Percentiles rank a stretch among this genome's conserved stretches.
These are phyloP conservation scores for Pichia rugopelliculosa DNA, from an alignment of 805 yeast species.

Conservation along the genomic window DNA sequence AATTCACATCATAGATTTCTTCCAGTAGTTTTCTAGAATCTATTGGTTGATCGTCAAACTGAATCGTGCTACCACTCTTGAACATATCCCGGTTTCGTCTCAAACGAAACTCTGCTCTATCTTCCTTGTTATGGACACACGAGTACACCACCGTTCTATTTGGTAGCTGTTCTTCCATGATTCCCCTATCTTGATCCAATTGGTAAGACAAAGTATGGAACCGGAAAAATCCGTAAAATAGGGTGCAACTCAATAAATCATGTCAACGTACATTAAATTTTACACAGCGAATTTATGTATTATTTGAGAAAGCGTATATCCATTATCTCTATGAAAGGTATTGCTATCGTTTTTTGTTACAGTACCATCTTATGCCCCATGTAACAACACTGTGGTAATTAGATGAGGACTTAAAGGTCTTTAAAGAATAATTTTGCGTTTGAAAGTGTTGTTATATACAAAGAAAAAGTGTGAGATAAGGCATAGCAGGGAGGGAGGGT, in stretches of 20 bases:
- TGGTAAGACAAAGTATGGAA: background rate
- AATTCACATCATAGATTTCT: conserved; percentile 1
- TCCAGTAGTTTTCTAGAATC: conserved; percentile 3
- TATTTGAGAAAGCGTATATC: background rate
- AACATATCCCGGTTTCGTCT: background rate
- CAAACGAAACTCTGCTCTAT: background rate
- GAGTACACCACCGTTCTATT: conserved; percentile 3
- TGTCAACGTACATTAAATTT: background rate
- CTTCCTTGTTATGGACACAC: conserved; percentile 2
- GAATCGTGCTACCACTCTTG: background rate
- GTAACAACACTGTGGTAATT: background rate
- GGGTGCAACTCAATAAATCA: background rate
- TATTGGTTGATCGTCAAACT: background rate
- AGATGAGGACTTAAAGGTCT: background rate
- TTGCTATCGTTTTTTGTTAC: background rate
- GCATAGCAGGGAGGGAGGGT: background rate
- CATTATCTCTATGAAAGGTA: too few species aligned
- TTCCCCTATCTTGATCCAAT: background rate
- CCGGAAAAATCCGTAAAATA: background rate
- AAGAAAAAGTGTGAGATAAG: background rate
- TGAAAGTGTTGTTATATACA: background rate
- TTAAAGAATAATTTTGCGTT: background rate
- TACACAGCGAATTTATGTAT: background rate
- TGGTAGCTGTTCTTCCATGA: background rate
- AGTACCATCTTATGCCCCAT: too few species aligned